Evolutionary conservation across 2,329 filamentous ascomycete species (phyloP).

Genomic region (Neonectria hederae): DNA sequence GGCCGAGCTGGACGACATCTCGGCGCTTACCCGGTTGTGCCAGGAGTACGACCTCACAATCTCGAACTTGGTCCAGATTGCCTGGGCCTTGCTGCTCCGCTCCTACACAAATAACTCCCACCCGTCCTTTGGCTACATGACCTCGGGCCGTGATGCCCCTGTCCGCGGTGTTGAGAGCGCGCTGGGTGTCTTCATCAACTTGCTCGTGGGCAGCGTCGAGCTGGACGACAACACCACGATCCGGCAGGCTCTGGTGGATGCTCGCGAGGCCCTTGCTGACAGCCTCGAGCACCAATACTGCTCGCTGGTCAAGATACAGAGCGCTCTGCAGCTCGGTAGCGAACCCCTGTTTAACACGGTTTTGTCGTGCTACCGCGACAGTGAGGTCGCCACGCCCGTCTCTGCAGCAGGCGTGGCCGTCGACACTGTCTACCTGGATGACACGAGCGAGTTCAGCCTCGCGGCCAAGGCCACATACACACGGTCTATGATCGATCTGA

Average conservation of each 20-base stretch:
- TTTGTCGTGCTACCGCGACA: conserved; percentile 10
- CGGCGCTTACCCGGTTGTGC: conserved; percentile 4
- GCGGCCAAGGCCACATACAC: conserved; percentile 12
- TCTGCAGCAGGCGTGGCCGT: conserved; percentile 4
- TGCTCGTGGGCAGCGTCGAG: conserved; percentile 6
- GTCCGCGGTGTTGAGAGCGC: background rate
- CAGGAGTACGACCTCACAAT: conserved; percentile 4
- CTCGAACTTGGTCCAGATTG: conserved; percentile 4
- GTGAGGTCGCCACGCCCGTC: background rate
- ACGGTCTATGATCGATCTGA: conserved; percentile 8
- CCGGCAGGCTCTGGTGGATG: conserved; percentile 1
- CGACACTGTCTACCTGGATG: conserved; percentile 12
- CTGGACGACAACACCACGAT: conserved; percentile 7
- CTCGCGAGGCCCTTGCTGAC: conserved; percentile 7
- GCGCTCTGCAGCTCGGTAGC: conserved; percentile 6
- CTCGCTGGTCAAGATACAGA: conserved; percentile 5
- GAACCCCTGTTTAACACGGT: conserved; percentile 18
- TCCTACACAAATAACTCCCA: background rate
- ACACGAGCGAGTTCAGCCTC: conserved; percentile 13
- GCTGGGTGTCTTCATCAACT: conserved; percentile 1
- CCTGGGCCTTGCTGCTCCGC: conserved; percentile 11
- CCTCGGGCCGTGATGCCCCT: background rate
- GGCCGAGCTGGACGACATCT: background rate
- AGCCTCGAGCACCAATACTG: conserved; percentile 10
- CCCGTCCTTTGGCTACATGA: background rate